Base-by-base conservation (phyloP, 345 rosid genomes). In the Populus davidiana region DNA sequence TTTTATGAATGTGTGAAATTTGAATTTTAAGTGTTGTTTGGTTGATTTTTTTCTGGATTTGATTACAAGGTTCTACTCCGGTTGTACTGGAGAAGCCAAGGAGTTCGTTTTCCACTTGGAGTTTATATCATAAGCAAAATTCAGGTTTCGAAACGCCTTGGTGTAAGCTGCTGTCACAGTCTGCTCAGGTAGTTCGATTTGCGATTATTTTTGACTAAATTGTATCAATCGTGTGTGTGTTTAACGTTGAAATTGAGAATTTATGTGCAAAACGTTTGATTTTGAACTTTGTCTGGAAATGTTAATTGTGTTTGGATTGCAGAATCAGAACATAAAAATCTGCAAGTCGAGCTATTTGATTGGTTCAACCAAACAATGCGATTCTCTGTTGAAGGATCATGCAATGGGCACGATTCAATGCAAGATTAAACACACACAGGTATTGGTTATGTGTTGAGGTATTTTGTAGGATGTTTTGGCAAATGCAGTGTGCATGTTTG, bases 161-260 rank as follows among this genome's bases (percentile, higher is more conserved):
- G 98, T 88, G 94, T 77, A 87, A 83, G 77, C 93, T 94, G 74
- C 82, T 94, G 12, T 82, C 98, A 25, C 93, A 91, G 84, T 90
- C 89, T 74, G 90, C 83, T 5, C 92, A 86, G 98, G 98, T 91
- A 74, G 72, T 64, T 78, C 20, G 50, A 64, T 35, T 59, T 76
- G 49, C 13, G 27, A 56, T 56, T 56, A 2, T 56, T n/a, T 9
- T n/a, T 56, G 11, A 33, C 31, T 77, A 13, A 21, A 31, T 6
- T 69, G 52, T 56, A 17, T 23, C 16, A 17, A 11, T 38, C 54
- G 36, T 33, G 11, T 16, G 38, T n/a, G 31, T 69, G 39, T 47
- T 69, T 56, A 13, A 56, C 47, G 70, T 36, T 18, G 23, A 33
- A 36, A 16, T 33, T 36, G 43, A 67, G 23, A 38, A 3, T 59